These are phyloP conservation scores for Fusarium tricinctum DNA, from an alignment of 2,329 filamentous ascomycete species.

Conservation along the genomic window DNA sequence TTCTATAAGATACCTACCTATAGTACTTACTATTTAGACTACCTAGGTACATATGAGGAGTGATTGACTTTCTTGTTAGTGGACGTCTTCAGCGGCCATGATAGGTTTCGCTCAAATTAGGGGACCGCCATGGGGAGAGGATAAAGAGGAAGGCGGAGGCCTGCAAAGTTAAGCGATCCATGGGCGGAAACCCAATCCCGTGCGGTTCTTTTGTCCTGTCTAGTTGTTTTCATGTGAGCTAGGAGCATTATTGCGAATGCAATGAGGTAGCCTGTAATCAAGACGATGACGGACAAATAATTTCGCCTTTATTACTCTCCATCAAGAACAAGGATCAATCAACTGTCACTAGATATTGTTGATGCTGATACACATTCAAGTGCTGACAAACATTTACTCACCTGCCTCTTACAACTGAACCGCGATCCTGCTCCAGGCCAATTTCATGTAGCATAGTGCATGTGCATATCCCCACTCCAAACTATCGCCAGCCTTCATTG, in stretches of 20 bases:
- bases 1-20: not conserved
- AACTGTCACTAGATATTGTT: not conserved
- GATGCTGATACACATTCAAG: not conserved
- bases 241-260: not conserved
- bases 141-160: constrained; percentile 3
- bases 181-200: constrained; percentile 1
- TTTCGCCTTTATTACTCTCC: not conserved
- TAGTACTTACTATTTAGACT: too few relatives aligned
- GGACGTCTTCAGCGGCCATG: constrained; percentile 9
- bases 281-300: not conserved
- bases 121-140: constrained; percentile 20
- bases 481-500: constrained; percentile 26
- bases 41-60: not conserved
- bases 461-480: constrained; percentile 34
- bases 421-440: constrained; percentile 13
- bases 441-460: constrained; percentile 2
- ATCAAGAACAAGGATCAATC: not conserved
- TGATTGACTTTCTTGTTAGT: constrained; percentile 9
- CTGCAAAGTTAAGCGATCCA: not conserved
- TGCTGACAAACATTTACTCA: constrained; percentile 10
- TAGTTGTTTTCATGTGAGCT: not conserved
- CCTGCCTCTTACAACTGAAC: constrained; percentile 1
- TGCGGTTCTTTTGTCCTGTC: not conserved
- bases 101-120: constrained; percentile 12
- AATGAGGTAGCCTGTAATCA: not conserved